Conservation (phyloP, 139 green algal genomes). For the Chlorella sp. region DNA sequence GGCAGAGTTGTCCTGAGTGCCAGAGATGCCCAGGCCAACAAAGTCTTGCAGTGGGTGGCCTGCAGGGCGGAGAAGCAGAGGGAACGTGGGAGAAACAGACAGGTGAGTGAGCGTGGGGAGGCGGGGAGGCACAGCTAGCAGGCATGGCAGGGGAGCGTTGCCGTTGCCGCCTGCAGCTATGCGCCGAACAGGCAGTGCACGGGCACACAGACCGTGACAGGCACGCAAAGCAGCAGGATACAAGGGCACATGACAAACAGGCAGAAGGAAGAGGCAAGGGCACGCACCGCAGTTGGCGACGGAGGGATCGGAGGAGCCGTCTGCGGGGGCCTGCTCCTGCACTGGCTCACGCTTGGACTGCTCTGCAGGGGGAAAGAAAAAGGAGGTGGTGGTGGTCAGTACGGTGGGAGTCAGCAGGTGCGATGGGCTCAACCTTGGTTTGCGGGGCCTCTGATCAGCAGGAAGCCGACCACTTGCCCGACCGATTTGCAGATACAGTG, state of each 20-base stretch:
- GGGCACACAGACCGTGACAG: too few relatives aligned
- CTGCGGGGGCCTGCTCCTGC: not conserved
- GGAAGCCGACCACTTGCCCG: too few relatives aligned
- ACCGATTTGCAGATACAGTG: too few relatives aligned
- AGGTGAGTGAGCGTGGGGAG: not conserved
- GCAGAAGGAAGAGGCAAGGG: too few relatives aligned
- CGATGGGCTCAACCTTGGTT: too few relatives aligned
- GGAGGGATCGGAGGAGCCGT: not conserved
- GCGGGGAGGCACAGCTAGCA: not conserved
- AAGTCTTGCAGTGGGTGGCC: conserved; percentile 39
- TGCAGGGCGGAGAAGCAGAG: not conserved
- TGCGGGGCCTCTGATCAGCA: too few relatives aligned
- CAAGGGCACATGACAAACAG: too few relatives aligned
- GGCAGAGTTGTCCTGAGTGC: conserved; percentile 16
- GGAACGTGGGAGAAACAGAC: too few relatives aligned
- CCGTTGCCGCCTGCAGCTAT: not conserved
- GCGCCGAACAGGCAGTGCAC: too few relatives aligned
- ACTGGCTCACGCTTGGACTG: not conserved
- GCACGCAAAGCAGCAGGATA: too few relatives aligned
- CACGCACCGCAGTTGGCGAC: not conserved
- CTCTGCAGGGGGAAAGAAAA: not conserved
- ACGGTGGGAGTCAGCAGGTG: too few relatives aligned
- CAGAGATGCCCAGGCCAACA: conserved; percentile 30
- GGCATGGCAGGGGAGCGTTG: not conserved
- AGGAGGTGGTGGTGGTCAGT: not conserved